Conservation (phyloP, 257 asterid genomes). For the Nyctanthes arbortristis region DNA sequence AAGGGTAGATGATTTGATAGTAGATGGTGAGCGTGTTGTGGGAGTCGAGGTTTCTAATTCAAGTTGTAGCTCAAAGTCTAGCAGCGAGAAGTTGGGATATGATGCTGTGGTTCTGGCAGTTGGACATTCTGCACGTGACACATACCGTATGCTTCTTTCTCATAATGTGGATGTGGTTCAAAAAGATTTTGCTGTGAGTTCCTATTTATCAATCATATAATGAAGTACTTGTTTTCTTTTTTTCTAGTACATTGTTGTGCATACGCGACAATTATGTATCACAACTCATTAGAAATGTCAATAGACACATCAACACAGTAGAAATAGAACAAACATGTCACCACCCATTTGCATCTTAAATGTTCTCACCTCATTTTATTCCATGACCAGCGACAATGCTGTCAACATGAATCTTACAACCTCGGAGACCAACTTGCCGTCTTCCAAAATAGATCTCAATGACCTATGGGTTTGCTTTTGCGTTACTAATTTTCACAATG, state of each 20-base stretch:
- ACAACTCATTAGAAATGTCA: background rate
- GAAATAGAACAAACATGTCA: background rate
- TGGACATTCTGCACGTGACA: slow-evolving; percentile 98
- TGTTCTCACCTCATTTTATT: background rate
- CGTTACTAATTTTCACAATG: background rate
- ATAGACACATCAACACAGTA: no score
- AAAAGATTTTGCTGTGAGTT: slow-evolving; percentile 90
- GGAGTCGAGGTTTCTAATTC: slow-evolving; percentile 83
- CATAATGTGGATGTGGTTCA: slow-evolving; percentile 68
- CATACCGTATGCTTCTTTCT: slow-evolving; percentile 81
- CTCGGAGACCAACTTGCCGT: background rate
- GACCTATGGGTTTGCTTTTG: background rate
- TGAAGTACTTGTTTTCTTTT: slow-evolving; percentile 14
- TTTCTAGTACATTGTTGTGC: slow-evolving; percentile 12
- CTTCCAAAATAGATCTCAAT: background rate
- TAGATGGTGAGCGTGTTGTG: slow-evolving; percentile 53
- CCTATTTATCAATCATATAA: slow-evolving; percentile 4
- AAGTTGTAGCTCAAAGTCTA: slow-evolving; percentile 29
- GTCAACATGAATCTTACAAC: background rate
- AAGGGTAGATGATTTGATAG: slow-evolving; percentile 85
- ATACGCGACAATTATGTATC: background rate
- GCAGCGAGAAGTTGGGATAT: slow-evolving; percentile 47
- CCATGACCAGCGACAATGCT: background rate
- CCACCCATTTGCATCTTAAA: background rate
- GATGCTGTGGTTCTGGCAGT: slow-evolving; percentile 96